Evolutionary conservation across 805 yeast genomes (phyloP).

Genomic region (Metschnikowia kofuensis): DNA sequence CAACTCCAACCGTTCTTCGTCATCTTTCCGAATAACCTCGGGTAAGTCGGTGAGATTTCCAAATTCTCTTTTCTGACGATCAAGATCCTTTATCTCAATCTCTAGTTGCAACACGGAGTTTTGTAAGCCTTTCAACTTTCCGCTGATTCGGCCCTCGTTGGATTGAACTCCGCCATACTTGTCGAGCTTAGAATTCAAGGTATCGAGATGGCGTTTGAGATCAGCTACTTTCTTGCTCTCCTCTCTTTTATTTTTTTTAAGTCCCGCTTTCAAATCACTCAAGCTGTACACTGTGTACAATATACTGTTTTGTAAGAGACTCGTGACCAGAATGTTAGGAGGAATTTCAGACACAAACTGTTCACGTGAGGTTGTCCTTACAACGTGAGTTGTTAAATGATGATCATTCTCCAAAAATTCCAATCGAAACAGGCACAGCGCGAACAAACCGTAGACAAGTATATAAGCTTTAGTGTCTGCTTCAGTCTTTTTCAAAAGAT

Average conservation of each 20-base stretch:
- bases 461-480: slow-evolving; percentile 18
- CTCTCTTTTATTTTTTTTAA: slow-evolving; percentile 36
- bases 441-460: slow-evolving; percentile 35
- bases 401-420: slow-evolving; percentile 21
- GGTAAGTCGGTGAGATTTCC: slow-evolving; percentile 13
- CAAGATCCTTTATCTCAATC: slow-evolving; percentile 28
- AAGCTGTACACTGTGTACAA: slow-evolving; percentile 29
- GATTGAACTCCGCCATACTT: slow-evolving; percentile 24
- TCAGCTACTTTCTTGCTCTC: slow-evolving; percentile 36
- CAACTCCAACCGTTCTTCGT: slow-evolving; percentile 18
- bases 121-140: slow-evolving; percentile 39
- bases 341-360: neutral
- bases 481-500: slow-evolving; percentile 7
- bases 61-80: slow-evolving; percentile 17
- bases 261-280: slow-evolving; percentile 20
- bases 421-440: slow-evolving; percentile 36
- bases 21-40: slow-evolving; percentile 16
- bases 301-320: slow-evolving; percentile 34
- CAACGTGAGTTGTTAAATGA: slow-evolving; percentile 22
- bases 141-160: slow-evolving; percentile 31
- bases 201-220: slow-evolving; percentile 31
- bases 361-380: slow-evolving; percentile 25
- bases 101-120: slow-evolving; percentile 40
- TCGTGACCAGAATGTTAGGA: slow-evolving; percentile 20
- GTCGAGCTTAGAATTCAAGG: slow-evolving; percentile 28